These are phyloP conservation scores for Globisporangium perplexum DNA, from an alignment of 352 stramenopile species.

Conservation along the genomic window DNA sequence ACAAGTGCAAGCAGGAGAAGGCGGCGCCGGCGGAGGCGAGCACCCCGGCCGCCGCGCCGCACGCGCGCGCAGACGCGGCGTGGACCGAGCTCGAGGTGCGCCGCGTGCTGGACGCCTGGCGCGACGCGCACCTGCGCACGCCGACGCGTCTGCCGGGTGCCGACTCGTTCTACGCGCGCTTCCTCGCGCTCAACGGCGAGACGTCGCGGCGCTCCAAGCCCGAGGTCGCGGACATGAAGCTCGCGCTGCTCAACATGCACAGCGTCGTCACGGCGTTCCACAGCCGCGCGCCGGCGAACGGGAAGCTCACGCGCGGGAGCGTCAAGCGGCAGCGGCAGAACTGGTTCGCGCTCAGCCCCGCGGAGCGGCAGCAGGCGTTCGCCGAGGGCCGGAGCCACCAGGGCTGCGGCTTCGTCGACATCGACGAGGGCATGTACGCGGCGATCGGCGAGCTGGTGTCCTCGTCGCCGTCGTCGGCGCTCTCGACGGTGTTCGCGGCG, in stretches of 20 bases:
- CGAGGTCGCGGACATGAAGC: constrained; percentile 10
- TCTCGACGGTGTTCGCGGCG: neutral
- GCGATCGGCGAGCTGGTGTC: constrained; percentile 5
- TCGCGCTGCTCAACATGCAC: constrained; percentile 11
- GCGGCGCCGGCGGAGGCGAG: too few species aligned
- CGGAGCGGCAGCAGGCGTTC: constrained; percentile 1
- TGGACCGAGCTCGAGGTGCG: constrained; percentile 3
- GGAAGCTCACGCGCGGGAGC: constrained; percentile 10
- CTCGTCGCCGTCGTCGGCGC: neutral
- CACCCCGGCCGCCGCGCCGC: neutral
- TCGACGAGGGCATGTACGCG: constrained; percentile 10
- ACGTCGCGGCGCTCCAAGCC: constrained; percentile 11
- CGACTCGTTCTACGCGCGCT: constrained; percentile 11
- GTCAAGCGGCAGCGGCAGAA: constrained; percentile 10
- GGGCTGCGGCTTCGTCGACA: constrained; percentile 8
- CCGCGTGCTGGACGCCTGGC: constrained; percentile 9
- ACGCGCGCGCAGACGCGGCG: neutral
- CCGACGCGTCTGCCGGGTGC: constrained; percentile 5
- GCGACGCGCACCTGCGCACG: constrained; percentile 5
- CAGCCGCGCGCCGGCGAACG: neutral
- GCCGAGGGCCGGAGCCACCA: neutral
- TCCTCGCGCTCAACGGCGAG: constrained; percentile 11
- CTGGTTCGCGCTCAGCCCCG: constrained; percentile 6
- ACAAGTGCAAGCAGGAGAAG: constrained; percentile 11
- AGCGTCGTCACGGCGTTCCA: constrained; percentile 5